Evolutionary conservation across 2,329 filamentous ascomycete genomes (phyloP), one percentile per base, ranked within the genome.

Genomic region (Monosporascus sp.): DNA sequence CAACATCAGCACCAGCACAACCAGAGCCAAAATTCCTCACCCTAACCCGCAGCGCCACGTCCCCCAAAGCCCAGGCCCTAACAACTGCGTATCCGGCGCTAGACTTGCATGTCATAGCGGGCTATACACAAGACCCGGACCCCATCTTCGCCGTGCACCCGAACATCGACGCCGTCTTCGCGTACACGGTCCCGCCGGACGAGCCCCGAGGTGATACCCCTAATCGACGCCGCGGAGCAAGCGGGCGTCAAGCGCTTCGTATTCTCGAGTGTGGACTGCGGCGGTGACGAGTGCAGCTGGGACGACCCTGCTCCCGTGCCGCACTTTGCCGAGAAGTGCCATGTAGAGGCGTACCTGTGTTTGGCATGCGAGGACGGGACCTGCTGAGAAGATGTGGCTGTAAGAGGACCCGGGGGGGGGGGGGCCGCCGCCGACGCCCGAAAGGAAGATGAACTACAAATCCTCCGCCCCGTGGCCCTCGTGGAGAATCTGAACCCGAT

Each of bases 261-360:
- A 44, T 87, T 85, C 66, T 80, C 76, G 1, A 83, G 78, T 40
- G 81, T 86, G 14, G 85, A 87, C 54, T 81, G 84, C n/a, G 82
- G 82, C 27, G 82, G 83, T 31, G 76, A 80, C 40, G 68, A 69
- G 3, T 73, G 73, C 38, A 76, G 74, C 50, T 73, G 76, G 57
- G 73, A 73, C 11, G 73, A 73, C 52, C 74, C 78, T 1, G 85
- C 83, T 4, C 57, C 71, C 1, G 72, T 86, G 48, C 78, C 80
- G 2, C 82, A 84, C 68, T 87, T 84, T 69, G 72, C 74, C 27
- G 70, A 70, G 61, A 87, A 88, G 65, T 76, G 81, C 59, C 67
- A 78, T 37, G 81, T 86, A 57, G 84, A 87, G 64, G 67, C 79
- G 54, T 74, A 86, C 56, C 73, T 87, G 9, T 68, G 78, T 17